Percentiles rank a stretch among this genome's conserved stretches.
Evolutionary conservation across 1,284 basidiomycete genomes (phyloP).

Genomic region (Rhodotorula glutinis): DNA sequence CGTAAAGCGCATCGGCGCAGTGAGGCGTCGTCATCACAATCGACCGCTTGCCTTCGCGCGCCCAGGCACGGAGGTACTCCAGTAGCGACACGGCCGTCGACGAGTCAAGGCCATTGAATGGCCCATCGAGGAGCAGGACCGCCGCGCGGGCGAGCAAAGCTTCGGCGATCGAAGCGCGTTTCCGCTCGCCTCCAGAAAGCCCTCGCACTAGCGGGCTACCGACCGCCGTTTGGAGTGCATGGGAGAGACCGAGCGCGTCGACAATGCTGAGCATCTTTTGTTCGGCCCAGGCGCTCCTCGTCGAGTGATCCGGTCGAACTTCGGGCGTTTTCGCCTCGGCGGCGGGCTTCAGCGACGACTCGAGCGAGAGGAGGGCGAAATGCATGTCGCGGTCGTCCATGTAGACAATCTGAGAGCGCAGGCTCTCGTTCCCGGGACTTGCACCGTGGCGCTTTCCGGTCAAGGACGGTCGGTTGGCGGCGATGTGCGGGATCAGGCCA

Average conservation of each 20-base stretch:
- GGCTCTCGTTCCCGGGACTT: slow-evolving; percentile 19
- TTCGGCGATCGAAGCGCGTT: slow-evolving; percentile 59
- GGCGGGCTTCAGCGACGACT: slow-evolving; percentile 57
- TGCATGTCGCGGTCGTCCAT: slow-evolving; percentile 56
- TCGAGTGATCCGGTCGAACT: slow-evolving; percentile 49
- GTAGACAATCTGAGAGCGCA: slow-evolving; percentile 66
- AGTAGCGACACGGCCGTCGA: slow-evolving; percentile 59
- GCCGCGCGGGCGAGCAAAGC: slow-evolving; percentile 51
- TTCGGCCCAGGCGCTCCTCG: slow-evolving; percentile 53
- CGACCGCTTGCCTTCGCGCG: slow-evolving; percentile 56
- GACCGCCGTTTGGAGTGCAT: slow-evolving; percentile 59
- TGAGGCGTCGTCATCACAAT: slow-evolving; percentile 56
- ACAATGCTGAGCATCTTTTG: slow-evolving; percentile 52
- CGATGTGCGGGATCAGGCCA: slow-evolving; percentile 29
- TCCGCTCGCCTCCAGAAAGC: slow-evolving; percentile 56
- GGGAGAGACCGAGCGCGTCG: slow-evolving; percentile 46
- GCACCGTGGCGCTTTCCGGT: slow-evolving; percentile 21
- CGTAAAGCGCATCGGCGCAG: slow-evolving; percentile 58
- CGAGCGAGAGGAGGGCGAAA: slow-evolving; percentile 60
- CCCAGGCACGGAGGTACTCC: slow-evolving; percentile 56
- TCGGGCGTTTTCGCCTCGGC: slow-evolving; percentile 50
- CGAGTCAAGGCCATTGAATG: slow-evolving; percentile 70
- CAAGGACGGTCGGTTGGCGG: slow-evolving; percentile 44
- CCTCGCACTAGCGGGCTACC: slow-evolving; percentile 59
- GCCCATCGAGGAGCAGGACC: slow-evolving; percentile 48